Percentiles rank a stretch among this genome's conserved stretches.
Evolutionary conservation across 192 early-diverging fungal genomes (phyloP).

Genomic region (Podila minutissima): DNA sequence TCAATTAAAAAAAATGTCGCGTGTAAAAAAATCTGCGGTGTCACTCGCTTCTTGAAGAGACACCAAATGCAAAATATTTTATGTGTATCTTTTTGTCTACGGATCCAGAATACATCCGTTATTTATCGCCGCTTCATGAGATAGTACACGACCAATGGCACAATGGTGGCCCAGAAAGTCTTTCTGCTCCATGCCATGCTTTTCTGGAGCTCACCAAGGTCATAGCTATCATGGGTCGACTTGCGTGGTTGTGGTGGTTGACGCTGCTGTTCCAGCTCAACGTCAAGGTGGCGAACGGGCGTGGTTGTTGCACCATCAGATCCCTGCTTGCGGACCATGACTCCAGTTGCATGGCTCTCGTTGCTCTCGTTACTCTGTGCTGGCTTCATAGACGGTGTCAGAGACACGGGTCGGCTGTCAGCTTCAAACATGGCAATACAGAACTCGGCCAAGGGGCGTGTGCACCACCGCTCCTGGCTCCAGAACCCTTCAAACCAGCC

Average conservation of each 20-base stretch:
- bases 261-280: neutral
- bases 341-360: constrained; percentile 10
- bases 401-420: constrained; percentile 22
- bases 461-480: constrained; percentile 65
- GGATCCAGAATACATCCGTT: too few species aligned
- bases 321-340: neutral
- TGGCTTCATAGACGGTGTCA: constrained; percentile 12
- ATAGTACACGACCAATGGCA: constrained; percentile 14
- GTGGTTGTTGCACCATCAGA: constrained; percentile 9
- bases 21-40: too few species aligned
- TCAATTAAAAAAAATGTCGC: too few species aligned
- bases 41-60: too few species aligned
- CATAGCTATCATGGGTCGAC: neutral
- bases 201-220: neutral
- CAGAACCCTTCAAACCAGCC: constrained; percentile 82
- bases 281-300: neutral
- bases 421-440: constrained; percentile 66
- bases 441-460: constrained; percentile 75
- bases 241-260: neutral
- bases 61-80: too few species aligned
- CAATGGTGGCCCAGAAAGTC: constrained; percentile 11
- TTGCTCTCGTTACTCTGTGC: neutral
- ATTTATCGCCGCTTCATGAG: constrained; percentile 14
- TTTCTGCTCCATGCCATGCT: neutral
- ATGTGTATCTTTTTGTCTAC: neutral